Evolutionary conservation across 805 yeast genomes (phyloP).

Genomic region (Lachancea mirantina): DNA sequence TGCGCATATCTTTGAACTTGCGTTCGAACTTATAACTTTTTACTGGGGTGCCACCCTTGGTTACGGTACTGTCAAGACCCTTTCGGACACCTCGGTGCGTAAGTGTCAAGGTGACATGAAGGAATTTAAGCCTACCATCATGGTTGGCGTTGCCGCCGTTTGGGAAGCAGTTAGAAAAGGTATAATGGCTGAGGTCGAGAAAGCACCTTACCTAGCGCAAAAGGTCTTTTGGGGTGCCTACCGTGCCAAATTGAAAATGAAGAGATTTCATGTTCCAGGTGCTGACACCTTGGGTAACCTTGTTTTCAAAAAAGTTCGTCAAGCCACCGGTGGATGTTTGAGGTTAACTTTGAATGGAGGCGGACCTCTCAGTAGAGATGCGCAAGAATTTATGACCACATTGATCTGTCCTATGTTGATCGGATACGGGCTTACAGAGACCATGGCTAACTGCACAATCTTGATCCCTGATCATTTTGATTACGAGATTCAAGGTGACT

Average conservation of each 20-base stretch:
- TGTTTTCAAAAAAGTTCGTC: constrained; percentile 80
- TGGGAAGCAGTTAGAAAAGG: constrained; percentile 97
- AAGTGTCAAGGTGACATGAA: constrained; percentile 86
- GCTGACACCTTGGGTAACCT: constrained; percentile 53
- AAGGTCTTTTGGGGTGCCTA: constrained; percentile 86
- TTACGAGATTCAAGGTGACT: constrained; percentile 72
- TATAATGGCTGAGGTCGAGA: constrained; percentile 63
- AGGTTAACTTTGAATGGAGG: constrained; percentile 81
- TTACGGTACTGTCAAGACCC: constrained; percentile 87
- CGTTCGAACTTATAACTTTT: constrained; percentile 69
- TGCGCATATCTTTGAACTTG: constrained; percentile 93
- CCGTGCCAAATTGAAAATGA: constrained; percentile 60
- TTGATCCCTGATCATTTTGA: constrained; percentile 59
- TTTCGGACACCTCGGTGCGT: constrained; percentile 71
- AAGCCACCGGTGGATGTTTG: constrained; percentile 90
- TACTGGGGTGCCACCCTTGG: constrained; percentile 90
- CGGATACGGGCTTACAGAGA: constrained; percentile 96
- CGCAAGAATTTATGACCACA: constrained; percentile 73
- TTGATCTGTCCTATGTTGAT: constrained; percentile 79
- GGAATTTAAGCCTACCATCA: constrained; percentile 80
- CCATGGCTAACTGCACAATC: constrained; percentile 81
- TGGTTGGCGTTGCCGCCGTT: constrained; percentile 99
- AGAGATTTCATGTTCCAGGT: constrained; percentile 66
- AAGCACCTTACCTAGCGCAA: constrained; percentile 59
- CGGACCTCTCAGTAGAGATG: constrained; percentile 73